These are phyloP conservation scores for Corymbia calophylla DNA, from an alignment of 441 rosid genomes.

Conservation along the genomic window DNA sequence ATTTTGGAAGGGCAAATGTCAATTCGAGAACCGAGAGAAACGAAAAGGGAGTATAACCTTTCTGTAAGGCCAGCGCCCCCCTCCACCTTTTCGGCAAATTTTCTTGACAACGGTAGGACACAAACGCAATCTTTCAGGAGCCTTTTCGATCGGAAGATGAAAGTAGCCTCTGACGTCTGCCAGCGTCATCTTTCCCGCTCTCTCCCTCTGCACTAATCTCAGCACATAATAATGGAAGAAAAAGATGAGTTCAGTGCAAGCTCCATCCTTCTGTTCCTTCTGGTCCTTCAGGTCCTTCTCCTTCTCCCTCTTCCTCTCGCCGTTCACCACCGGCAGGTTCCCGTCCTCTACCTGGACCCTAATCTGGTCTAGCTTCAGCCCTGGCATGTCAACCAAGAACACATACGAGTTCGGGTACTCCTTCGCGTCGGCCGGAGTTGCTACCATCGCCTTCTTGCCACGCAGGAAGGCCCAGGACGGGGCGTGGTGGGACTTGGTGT, in stretches of 20 bases:
- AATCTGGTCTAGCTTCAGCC: constrained; percentile 40
- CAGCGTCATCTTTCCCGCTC: constrained; percentile 39
- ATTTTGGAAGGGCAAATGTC: background rate
- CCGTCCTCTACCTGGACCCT: constrained; percentile 54
- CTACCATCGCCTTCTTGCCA: constrained; percentile 56
- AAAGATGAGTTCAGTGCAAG: background rate
- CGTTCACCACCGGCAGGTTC: constrained; percentile 39
- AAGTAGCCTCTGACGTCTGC: constrained; percentile 27
- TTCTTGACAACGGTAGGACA: constrained; percentile 60
- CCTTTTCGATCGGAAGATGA: constrained; percentile 47
- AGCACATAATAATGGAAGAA: background rate
- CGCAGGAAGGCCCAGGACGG: constrained; percentile 32
- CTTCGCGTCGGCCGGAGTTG: constrained; percentile 41
- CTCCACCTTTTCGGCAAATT: constrained; percentile 41
- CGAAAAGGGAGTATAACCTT: constrained; percentile 23
- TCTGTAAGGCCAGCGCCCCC: constrained; percentile 60
- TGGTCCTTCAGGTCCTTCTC: constrained; percentile 20
- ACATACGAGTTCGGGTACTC: constrained; percentile 39
- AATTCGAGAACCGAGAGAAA: background rate
- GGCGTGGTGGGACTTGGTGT: constrained; percentile 18
- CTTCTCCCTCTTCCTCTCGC: constrained; percentile 54
- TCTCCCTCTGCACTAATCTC: constrained; percentile 48
- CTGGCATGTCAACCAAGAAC: constrained; percentile 58
- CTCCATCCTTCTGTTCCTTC: background rate
- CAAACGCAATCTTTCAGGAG: constrained; percentile 32